Evolutionary conservation across 768 basidiomycete genomes (phyloP).

Genomic region (Macrolepiota fuliginosa): DNA sequence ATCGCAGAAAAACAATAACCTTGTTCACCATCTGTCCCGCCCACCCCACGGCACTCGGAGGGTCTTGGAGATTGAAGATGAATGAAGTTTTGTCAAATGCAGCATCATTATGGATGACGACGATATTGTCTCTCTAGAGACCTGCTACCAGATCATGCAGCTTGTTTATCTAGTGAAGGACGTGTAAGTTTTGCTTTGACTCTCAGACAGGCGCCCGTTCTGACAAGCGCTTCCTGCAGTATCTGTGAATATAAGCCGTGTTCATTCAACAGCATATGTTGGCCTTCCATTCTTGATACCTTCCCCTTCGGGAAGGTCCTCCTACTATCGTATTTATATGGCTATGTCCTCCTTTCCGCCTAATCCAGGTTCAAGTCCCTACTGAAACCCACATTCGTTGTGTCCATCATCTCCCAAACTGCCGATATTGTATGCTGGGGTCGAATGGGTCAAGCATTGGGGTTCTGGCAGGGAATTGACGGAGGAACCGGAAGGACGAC

Average conservation of each 20-base stretch:
- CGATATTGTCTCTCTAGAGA: constrained; percentile 79
- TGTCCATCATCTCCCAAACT: constrained; percentile 59
- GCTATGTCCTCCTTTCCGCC: constrained; percentile 71
- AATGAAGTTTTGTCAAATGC: constrained; percentile 32
- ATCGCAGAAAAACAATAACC: constrained; percentile 10
- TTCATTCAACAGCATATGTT: constrained; percentile 96
- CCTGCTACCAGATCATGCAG: constrained; percentile 80
- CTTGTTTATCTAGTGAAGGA: constrained; percentile 96
- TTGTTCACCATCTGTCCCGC: constrained; percentile 79
- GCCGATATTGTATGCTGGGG: constrained; percentile 78
- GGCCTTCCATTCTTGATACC: constrained; percentile 85
- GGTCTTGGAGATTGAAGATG: constrained; percentile 60
- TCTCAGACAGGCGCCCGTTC: neutral
- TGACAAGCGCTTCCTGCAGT: constrained; percentile 31
- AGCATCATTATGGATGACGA: constrained; percentile 87
- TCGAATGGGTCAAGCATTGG: constrained; percentile 57
- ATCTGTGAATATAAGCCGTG: constrained; percentile 90
- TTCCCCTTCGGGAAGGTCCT: constrained; percentile 85
- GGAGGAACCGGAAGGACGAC: constrained; percentile 73
- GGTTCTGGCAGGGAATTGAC: constrained; percentile 31
- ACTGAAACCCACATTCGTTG: constrained; percentile 29
- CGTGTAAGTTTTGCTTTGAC: constrained; percentile 52
- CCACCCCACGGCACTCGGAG: constrained; percentile 60
- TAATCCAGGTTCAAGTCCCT: constrained; percentile 14
- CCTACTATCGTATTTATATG: constrained; percentile 97